A percentile compares a stretch with the other conserved stretches of the same genome.
Evolutionary conservation across 2,329 filamentous ascomycete species (phyloP).

Genomic region (Leptographium flavum): DNA sequence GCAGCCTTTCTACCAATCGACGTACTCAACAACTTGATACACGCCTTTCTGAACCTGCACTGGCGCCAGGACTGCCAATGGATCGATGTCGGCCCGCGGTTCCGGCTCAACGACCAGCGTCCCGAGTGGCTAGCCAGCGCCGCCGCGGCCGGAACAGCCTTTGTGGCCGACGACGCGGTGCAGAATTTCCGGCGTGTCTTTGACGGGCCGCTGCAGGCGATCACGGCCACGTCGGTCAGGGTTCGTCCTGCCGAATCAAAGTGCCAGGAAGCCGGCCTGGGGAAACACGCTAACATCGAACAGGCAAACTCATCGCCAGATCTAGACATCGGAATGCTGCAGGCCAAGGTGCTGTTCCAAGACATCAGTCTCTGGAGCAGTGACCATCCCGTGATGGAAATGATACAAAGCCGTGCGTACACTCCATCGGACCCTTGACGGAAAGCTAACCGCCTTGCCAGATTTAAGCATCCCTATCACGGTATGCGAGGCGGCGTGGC

Average conservation of each 20-base stretch:
- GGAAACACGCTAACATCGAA: too few species aligned
- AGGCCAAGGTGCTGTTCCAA: conserved; percentile 32
- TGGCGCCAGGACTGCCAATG: conserved; percentile 40
- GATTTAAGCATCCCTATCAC: conserved; percentile 12
- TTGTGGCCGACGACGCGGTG: conserved; percentile 34
- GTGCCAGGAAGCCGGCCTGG: too few species aligned
- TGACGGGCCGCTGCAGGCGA: conserved; percentile 31
- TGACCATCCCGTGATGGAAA: conserved; percentile 38
- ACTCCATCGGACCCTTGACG: not conserved
- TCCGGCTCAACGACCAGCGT: conserved; percentile 39
- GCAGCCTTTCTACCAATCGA: conserved; percentile 49
- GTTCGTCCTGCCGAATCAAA: conserved; percentile 18
- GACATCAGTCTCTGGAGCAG: conserved; percentile 39
- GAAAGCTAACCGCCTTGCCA: conserved; percentile 2
- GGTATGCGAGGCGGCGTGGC: not conserved
- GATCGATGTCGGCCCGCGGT: conserved; percentile 43
- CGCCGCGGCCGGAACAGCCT: conserved; percentile 42
- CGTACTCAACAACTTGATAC: conserved; percentile 43
- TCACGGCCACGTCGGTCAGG: conserved; percentile 15
- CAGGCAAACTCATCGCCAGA: too few species aligned
- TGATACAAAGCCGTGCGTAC: conserved; percentile 33
- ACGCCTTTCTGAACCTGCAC: conserved; percentile 43
- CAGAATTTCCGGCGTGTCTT: conserved; percentile 45
- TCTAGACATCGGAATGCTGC: conserved; percentile 28
- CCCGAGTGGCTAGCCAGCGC: conserved; percentile 45